Conservation (phyloP, 352 stramenopile species). For the Phytophthora pseudosyringae region DNA sequence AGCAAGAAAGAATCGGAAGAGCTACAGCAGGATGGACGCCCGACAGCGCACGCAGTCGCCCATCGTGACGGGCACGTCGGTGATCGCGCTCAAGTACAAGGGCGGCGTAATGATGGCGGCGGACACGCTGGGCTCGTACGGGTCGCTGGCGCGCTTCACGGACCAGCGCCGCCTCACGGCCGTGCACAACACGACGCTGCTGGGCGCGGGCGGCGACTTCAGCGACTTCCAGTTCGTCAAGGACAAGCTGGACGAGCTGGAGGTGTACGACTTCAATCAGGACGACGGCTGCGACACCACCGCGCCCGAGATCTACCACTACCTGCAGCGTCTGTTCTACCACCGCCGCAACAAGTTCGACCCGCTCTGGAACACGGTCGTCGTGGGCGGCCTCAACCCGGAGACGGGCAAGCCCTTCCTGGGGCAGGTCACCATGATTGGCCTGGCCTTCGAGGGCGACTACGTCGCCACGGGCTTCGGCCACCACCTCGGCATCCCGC, state of each 20-base stretch:
- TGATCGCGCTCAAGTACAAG: slow-evolving; percentile 96
- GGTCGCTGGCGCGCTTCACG: slow-evolving; percentile 97
- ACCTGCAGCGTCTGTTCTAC: slow-evolving; percentile 98
- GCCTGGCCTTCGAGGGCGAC: slow-evolving; percentile 97
- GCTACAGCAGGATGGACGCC: slow-evolving; percentile 50
- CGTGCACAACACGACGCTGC: slow-evolving; percentile 93
- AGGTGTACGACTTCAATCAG: slow-evolving; percentile 95
- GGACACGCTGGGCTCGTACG: slow-evolving; percentile 98
- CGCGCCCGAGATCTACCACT: slow-evolving; percentile 96
- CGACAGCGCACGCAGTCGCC: slow-evolving; percentile 91
- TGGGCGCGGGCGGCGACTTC: slow-evolving; percentile 97
- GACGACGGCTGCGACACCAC: slow-evolving; percentile 95
- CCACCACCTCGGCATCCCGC: slow-evolving; percentile 95
- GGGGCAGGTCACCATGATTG: slow-evolving; percentile 97
- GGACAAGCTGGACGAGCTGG: slow-evolving; percentile 94
- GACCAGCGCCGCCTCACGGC: slow-evolving; percentile 87
- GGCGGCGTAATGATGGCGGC: slow-evolving; percentile 97
- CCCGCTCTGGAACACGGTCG: slow-evolving; percentile 98
- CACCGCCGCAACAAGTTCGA: slow-evolving; percentile 99
- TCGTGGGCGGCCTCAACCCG: slow-evolving; percentile 94
- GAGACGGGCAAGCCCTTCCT: slow-evolving; percentile 94
- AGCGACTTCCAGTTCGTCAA: slow-evolving; percentile 98
- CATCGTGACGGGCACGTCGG: slow-evolving; percentile 98
- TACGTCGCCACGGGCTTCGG: slow-evolving; percentile 98
- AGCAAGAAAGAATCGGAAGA: slow-evolving; percentile 17